phyloP scores from a whole-genome alignment of 805 yeast species.

The Saccharomyces jurei region DNA sequence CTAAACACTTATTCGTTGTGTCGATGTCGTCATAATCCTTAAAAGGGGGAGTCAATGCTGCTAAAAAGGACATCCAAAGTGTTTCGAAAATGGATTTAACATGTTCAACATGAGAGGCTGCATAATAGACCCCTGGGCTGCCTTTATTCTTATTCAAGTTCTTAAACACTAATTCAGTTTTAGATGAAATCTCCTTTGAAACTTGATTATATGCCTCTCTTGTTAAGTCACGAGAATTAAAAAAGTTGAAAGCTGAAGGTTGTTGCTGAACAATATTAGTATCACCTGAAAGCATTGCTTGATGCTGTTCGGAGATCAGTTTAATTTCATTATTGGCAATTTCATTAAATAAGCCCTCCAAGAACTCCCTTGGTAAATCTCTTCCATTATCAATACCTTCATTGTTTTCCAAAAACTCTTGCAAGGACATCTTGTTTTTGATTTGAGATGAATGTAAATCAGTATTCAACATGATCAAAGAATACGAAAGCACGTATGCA shows the following conservation, averaged over 20 bases:
- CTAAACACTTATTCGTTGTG: conserved; percentile 60
- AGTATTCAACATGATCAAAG: conserved; percentile 87
- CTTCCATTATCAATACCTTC: conserved; percentile 88
- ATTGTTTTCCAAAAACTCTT: conserved; percentile 80
- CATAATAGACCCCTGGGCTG: conserved; percentile 50
- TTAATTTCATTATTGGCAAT: conserved; percentile 81
- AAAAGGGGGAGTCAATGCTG: conserved; percentile 90
- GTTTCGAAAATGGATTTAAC: conserved; percentile 90
- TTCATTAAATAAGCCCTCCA: conserved; percentile 65
- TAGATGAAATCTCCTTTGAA: conserved; percentile 81
- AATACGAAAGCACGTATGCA: conserved; percentile 85
- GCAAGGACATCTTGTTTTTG: conserved; percentile 77
- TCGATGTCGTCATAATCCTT: conserved; percentile 77
- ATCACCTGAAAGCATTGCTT: conserved; percentile 71
- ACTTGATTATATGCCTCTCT: conserved; percentile 87
- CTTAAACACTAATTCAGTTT: conserved; percentile 78
- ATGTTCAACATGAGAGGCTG: conserved; percentile 82
- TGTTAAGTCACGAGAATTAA: conserved; percentile 63
- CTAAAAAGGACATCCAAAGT: conserved; percentile 93
- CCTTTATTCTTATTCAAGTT: conserved; percentile 45
- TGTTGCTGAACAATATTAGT: conserved; percentile 30
- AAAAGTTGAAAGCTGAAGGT: conserved; percentile 43
- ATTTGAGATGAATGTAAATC: conserved; percentile 88
- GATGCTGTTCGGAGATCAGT: conserved; percentile 86
- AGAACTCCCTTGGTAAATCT: conserved; percentile 67